These are phyloP conservation scores for Tetracladium setigerum DNA, from an alignment of 495 filamentous ascomycete genomes.

Conservation along the genomic window DNA sequence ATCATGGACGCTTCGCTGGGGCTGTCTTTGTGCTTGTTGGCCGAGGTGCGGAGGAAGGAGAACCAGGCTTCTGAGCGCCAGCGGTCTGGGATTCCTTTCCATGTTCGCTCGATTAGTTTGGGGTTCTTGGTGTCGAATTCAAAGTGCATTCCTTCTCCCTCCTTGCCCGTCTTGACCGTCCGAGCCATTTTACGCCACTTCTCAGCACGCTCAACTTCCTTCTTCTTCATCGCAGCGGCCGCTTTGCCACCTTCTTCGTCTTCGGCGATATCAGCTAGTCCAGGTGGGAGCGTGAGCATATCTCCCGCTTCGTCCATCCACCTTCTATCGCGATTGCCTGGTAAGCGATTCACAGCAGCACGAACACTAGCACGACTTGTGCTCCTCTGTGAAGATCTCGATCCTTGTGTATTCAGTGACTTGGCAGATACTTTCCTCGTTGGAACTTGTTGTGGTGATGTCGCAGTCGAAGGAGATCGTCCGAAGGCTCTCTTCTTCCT, in stretches of 20 bases:
- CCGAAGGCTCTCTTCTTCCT: constrained; percentile 48
- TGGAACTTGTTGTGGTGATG: constrained; percentile 20
- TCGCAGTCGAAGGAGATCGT: constrained; percentile 37
- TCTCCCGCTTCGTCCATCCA: constrained; percentile 80
- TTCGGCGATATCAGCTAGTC: constrained; percentile 53
- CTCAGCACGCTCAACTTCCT: constrained; percentile 77
- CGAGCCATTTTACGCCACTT: constrained; percentile 98
- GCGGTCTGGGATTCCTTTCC: constrained; percentile 97
- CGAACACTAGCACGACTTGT: constrained; percentile 48
- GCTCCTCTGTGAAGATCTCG: constrained; percentile 38
- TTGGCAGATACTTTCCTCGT: constrained; percentile 42
- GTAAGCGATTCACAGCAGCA: constrained; percentile 65
- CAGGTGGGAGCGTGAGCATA: constrained; percentile 76
- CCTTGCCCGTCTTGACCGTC: constrained; percentile 40
- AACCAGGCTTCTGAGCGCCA: constrained; percentile 95
- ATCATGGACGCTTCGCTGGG: constrained; percentile 66
- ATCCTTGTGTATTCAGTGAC: constrained; percentile 43
- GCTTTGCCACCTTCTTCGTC: constrained; percentile 50
- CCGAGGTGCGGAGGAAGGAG: constrained; percentile 80
- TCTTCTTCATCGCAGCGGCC: constrained; percentile 56
- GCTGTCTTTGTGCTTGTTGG: constrained; percentile 51
- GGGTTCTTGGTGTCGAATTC: constrained; percentile 79
- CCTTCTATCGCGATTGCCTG: constrained; percentile 65
- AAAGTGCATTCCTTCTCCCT: constrained; percentile 79
- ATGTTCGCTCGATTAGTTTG: constrained; percentile 84